Evolutionary conservation across 768 basidiomycete species (phyloP), one percentile per base, ranked within the genome.

Genomic region (Psilocybe cyanescens): DNA sequence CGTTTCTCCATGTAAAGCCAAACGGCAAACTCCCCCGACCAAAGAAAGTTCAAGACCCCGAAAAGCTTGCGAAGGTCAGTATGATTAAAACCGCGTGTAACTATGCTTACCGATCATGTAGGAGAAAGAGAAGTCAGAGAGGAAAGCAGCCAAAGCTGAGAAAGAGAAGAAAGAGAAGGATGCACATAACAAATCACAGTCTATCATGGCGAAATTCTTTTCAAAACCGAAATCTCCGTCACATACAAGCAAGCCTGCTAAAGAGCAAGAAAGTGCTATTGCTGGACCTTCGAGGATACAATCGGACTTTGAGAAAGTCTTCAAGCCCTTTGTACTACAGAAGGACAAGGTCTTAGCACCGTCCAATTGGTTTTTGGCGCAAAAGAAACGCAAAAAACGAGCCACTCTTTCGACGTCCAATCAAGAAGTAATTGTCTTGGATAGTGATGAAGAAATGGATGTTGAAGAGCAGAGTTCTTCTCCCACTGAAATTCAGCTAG

Each of bases 191-290:
- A 93, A 86, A 73, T 91, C 92, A 3, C 84, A 87, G 31, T 88
- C 86, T 7, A 74, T 92, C 11, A 87, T 97, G 86, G 82, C 85
- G 0, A 90, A 76, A 70, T 95, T 94, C 78, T 93, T 95, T 72
- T 79, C 82, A 31, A 92, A 91, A 69, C 72, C 84, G 8, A 86
- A 62, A 19, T 24, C 56, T n/a, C 19, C 84, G 65, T 63, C 68
- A 17, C 62, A 74, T 35, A 62, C 74, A 14, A 70, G 71, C 51
- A 62, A 59, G 49, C 68, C 67, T 45, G 68, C 63, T 44, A 62
- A 64, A 19, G 72, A 73, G 48, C 67, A 68, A 12, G 67, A 71
- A 1, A 67, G 69, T 37, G 69, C 75, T 8, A 71, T 72, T 55
- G 74, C 75, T 16, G 76, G 74, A 47, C 71, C 85, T 49, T 79